Evolutionary conservation across 192 early-diverging fungal species (phyloP).

Genomic region (Spinellus fusiger): DNA sequence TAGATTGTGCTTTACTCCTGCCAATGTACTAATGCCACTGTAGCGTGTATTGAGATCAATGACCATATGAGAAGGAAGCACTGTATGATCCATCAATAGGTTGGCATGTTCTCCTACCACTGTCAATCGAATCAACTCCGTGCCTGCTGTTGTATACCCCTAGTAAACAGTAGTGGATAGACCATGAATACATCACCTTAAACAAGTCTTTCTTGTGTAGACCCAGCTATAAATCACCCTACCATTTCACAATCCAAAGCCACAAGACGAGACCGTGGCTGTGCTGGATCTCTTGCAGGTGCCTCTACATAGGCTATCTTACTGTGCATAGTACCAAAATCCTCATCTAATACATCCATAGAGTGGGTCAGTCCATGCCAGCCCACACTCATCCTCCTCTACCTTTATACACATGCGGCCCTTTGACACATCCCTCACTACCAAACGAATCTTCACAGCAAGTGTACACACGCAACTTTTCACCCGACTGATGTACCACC

Average conservation of each 20-base stretch:
- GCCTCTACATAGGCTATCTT: slow-evolving; percentile 37
- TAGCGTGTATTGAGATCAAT: slow-evolving; percentile 58
- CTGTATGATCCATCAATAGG: slow-evolving; percentile 54
- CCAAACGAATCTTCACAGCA: slow-evolving; percentile 43
- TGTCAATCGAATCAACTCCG: slow-evolving; percentile 60
- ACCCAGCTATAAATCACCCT: neutral
- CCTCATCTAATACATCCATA: slow-evolving; percentile 26
- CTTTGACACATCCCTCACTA: slow-evolving; percentile 43
- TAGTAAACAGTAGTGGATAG: neutral
- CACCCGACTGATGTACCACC: slow-evolving; percentile 18
- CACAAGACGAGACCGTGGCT: slow-evolving; percentile 28
- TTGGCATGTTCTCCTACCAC: slow-evolving; percentile 44
- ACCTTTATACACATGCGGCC: slow-evolving; percentile 67
- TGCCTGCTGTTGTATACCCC: slow-evolving; percentile 62
- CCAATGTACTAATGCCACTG: slow-evolving; percentile 49
- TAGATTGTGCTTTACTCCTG: slow-evolving; percentile 43
- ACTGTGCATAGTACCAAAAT: slow-evolving; percentile 31
- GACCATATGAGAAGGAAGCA: slow-evolving; percentile 42
- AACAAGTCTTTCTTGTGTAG: neutral
- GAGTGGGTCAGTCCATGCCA: slow-evolving; percentile 12
- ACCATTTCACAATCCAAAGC: slow-evolving; percentile 76
- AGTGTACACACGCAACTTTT: slow-evolving; percentile 27
- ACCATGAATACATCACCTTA: neutral
- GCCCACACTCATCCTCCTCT: slow-evolving; percentile 20
- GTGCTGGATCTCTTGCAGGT: slow-evolving; percentile 13